phyloP scores from a whole-genome alignment of 2,329 filamentous ascomycete species.

The Aspergillus sp. region DNA sequence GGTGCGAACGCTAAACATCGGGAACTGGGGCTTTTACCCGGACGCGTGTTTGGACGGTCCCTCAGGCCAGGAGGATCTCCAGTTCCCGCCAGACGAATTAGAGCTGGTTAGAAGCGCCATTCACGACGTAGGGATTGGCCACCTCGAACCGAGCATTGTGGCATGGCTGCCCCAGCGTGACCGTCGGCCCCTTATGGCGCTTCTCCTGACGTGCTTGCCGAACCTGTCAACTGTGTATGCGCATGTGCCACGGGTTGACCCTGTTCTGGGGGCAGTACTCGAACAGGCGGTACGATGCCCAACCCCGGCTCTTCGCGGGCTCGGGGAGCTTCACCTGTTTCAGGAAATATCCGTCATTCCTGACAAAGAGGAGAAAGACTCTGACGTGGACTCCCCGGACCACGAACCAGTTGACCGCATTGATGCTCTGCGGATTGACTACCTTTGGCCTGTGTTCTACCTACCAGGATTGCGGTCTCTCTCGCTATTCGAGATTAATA shows the following conservation, averaged over 20 bases:
- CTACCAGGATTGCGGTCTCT: neutral
- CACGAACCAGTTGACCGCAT: neutral
- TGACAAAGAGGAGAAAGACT: neutral
- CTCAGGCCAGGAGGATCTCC: neutral
- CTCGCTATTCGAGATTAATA: neutral
- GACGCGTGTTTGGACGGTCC: neutral
- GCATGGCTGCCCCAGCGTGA: neutral
- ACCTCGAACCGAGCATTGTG: neutral
- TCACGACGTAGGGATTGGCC: neutral
- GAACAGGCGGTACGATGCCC: neutral
- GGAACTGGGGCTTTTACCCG: constrained; percentile 4
- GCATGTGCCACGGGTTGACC: neutral
- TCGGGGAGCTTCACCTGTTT: constrained; percentile 1
- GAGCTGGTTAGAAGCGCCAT: neutral
- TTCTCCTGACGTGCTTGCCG: neutral
- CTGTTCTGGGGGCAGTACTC: neutral
- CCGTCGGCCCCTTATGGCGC: neutral
- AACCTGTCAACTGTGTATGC: constrained; percentile 1
- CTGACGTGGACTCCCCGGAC: neutral
- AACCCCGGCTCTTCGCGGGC: neutral
- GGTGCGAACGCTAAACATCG: constrained; percentile 4
- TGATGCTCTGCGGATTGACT: neutral
- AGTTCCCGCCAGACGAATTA: neutral
- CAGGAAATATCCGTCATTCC: neutral
- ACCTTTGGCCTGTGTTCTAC: neutral